These are phyloP conservation scores for Colletotrichum sp. DNA, from an alignment of 2,329 filamentous ascomycete genomes.

Conservation along the genomic window DNA sequence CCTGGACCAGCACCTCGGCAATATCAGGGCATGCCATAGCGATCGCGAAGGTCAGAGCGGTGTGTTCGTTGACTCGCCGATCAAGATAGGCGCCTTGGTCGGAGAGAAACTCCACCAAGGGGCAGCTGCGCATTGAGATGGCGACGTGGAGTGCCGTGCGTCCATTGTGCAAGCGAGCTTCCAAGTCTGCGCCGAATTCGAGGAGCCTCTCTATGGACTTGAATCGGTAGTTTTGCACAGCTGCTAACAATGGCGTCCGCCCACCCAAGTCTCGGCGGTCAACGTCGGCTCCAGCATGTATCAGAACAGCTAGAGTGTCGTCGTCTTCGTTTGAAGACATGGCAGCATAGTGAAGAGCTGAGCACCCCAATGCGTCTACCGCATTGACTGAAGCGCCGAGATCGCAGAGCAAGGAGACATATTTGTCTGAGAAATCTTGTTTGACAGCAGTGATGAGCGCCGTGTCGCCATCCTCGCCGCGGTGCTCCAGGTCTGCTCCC, in stretches of 20 bases:
- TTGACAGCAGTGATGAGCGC: conserved; percentile 24
- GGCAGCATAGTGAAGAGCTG: conserved; percentile 28
- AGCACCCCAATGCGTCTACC: conserved; percentile 23
- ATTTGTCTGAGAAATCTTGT: conserved; percentile 24
- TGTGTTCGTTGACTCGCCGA: conserved; percentile 21
- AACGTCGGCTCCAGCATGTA: conserved; percentile 24
- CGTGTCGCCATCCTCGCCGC: conserved; percentile 20
- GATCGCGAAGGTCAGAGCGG: conserved; percentile 27
- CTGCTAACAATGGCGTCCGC: conserved; percentile 25
- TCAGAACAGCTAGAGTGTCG: conserved; percentile 24
- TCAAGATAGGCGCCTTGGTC: conserved; percentile 27
- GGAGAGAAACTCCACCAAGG: conserved; percentile 25
- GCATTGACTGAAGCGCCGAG: conserved; percentile 26
- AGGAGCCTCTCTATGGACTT: conserved; percentile 20
- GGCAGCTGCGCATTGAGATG: conserved; percentile 21
- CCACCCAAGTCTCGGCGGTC: conserved; percentile 21
- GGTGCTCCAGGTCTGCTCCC: conserved; percentile 25
- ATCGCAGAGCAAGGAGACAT: conserved; percentile 26
- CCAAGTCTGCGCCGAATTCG: conserved; percentile 27
- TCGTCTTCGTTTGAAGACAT: conserved; percentile 21
- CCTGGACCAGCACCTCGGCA: conserved; percentile 20
- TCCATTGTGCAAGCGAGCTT: conserved; percentile 20
- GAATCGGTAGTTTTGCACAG: conserved; percentile 21
- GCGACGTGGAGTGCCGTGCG: conserved; percentile 27
- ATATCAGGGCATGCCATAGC: conserved; percentile 28